These are phyloP conservation scores for Hanseniaspora hatyaiensis DNA, from an alignment of 805 yeast species.

Conservation along the genomic window DNA sequence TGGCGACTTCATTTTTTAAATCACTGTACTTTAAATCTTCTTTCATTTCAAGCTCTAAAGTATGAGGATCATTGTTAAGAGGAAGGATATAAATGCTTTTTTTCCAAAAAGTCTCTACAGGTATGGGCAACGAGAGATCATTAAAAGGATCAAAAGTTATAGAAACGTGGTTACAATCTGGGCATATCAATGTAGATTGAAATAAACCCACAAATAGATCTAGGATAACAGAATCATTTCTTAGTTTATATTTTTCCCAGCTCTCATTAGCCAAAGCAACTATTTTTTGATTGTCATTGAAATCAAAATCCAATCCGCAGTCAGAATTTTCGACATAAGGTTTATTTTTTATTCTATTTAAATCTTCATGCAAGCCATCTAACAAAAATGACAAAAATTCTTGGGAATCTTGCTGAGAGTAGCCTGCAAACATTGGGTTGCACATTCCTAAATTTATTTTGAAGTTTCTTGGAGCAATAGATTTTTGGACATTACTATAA, in stretches of 20 bases:
- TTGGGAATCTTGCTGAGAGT: conserved; percentile 89
- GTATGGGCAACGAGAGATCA: conserved; percentile 81
- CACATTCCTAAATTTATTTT: conserved; percentile 67
- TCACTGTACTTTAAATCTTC: conserved; percentile 55
- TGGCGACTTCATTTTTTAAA: conserved; percentile 49
- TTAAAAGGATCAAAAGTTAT: conserved; percentile 89
- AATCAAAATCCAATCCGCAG: conserved; percentile 45
- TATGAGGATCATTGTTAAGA: conserved; percentile 38
- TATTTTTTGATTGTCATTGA: conserved; percentile 42
- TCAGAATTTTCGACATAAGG: conserved; percentile 89
- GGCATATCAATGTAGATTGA: conserved; percentile 81
- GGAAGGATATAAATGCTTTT: conserved; percentile 53
- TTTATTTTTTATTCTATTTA: conserved; percentile 68
- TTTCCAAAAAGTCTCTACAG: conserved; percentile 62
- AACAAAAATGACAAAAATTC: conserved; percentile 80
- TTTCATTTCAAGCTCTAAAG: conserved; percentile 60
- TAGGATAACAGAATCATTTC: conserved; percentile 75
- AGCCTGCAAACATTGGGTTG: conserved; percentile 74
- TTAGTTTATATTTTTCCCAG: conserved; percentile 65
- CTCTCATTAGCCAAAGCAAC: conserved; percentile 56
- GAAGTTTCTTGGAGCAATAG: conserved; percentile 61
- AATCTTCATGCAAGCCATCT: conserved; percentile 87
- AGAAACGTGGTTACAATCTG: conserved; percentile 65
- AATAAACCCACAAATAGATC: conserved; percentile 87
- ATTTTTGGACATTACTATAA: conserved; percentile 19